Base-by-base conservation (phyloP, 441 rosid genomes). In the Cnidoscolus chayamansa region DNA sequence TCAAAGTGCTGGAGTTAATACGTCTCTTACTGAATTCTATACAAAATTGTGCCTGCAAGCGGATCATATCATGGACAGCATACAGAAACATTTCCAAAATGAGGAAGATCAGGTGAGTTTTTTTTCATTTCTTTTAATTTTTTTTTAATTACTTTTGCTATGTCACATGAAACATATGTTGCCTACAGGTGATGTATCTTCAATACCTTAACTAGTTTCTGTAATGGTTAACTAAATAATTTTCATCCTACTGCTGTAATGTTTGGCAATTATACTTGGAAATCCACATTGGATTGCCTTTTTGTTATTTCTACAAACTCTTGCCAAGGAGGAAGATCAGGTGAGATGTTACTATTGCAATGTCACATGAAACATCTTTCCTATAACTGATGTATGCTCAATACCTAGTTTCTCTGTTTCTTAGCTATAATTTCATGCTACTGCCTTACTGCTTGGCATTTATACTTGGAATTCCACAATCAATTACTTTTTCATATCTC, bases 91-190 rank as follows among this genome's bases (percentile, higher is more conserved):
- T 79, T 88, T 90, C 67, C 81, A 77, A 72, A 82, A 84, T 74
- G 96, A 88, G 80, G 93, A 90, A 82, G 81, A 81, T 79, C 91
- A 87, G 90, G 96, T 84, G 64, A 70, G 84, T 70, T 10, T 76
- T 32, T 65, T 25, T 25, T 25, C 25, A 25, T 25, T 25, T 25
- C 25, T 25, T 25, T 25, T 25, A 25, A 25, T 25, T 25, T 25
- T 25, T 25, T 25, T 25, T 25, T 25, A 25, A 25, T 25, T 78
- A 59, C 54, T 62, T 35, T 63, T 64, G 51, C 35, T 61, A 54
- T 54, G 17, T 11, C 25, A 3, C 9, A 31, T 67, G 50, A 54
- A 61, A 40, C 54, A 57, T 43, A 4, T 77, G 49, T 49, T 55
- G 32, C 10, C 32, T 15, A 15, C 47, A 9, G 45, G 35, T 8